phyloP scores from a whole-genome alignment of 2,329 filamentous ascomycete genomes.

The Sporothrix brasiliensis region DNA sequence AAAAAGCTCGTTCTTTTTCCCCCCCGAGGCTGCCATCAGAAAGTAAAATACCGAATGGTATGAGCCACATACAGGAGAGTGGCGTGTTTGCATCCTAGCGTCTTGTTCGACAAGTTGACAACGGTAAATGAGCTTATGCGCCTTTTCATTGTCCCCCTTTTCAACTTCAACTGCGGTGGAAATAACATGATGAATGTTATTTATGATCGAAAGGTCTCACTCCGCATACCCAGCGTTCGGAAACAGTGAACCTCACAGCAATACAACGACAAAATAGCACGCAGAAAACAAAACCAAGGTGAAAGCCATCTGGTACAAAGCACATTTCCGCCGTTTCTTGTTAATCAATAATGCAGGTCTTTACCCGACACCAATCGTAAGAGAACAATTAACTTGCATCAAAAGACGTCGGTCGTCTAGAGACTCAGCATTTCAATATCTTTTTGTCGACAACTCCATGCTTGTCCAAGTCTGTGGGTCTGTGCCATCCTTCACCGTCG shows the following conservation, averaged over 20 bases:
- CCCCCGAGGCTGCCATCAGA: too few relatives aligned
- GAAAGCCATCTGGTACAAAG: too few relatives aligned
- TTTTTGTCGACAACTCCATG: background rate
- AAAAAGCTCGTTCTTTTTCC: background rate
- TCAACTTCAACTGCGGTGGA: background rate
- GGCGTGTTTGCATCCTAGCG: slow-evolving; percentile 20
- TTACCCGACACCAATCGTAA: background rate
- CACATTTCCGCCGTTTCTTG: background rate
- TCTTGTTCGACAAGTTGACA: background rate
- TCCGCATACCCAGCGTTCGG: too few relatives aligned
- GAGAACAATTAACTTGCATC: background rate
- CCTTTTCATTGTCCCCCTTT: background rate
- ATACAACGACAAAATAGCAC: too few relatives aligned
- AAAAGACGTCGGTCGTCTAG: background rate
- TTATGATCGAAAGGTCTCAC: too few relatives aligned
- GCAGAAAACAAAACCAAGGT: too few relatives aligned
- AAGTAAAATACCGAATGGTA: background rate
- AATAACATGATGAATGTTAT: background rate
- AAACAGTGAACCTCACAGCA: too few relatives aligned
- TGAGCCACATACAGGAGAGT: background rate
- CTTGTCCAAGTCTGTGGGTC: background rate
- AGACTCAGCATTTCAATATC: background rate
- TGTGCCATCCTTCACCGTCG: background rate
- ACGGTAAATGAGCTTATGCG: slow-evolving; percentile 6
- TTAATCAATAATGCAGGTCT: background rate